Evolutionary conservation across 2,329 filamentous ascomycete species (phyloP).

Genomic region (Rhynchosporium secalis): DNA sequence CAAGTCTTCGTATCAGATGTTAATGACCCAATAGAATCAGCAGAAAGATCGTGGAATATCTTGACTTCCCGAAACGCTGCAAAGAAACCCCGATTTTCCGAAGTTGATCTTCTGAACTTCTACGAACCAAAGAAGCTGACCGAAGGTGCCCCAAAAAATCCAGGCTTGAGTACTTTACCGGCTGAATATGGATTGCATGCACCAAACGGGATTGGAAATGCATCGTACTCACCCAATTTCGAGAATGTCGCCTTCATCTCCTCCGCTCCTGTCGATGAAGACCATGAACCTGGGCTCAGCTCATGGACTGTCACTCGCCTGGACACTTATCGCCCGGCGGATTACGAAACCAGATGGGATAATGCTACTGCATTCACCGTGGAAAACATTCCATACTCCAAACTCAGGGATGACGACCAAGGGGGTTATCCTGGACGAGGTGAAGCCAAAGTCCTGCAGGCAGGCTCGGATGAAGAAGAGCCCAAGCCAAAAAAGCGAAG

Average conservation of each 20-base stretch:
- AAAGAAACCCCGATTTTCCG: slow-evolving; percentile 18
- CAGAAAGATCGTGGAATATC: not conserved
- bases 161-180: slow-evolving; percentile 35
- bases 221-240: slow-evolving; percentile 5
- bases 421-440: not conserved
- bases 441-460: not conserved
- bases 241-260: not conserved
- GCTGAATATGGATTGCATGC: slow-evolving; percentile 21
- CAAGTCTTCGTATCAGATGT: slow-evolving; percentile 4
- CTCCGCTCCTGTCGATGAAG: slow-evolving; percentile 15
- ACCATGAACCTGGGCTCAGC: slow-evolving; percentile 19
- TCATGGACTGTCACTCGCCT: slow-evolving; percentile 23
- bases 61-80: not conserved
- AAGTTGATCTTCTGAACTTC: slow-evolving; percentile 30
- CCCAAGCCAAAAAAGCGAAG: slow-evolving; percentile 5
- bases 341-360: slow-evolving; percentile 30
- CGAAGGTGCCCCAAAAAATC: slow-evolving; percentile 26
- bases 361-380: slow-evolving; percentile 44
- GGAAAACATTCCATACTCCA: slow-evolving; percentile 46
- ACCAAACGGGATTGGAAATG: not conserved
- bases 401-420: slow-evolving; percentile 35
- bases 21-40: not conserved
- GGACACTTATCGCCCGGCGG: not conserved
- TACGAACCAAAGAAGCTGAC: slow-evolving; percentile 30
- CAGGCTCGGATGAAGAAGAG: not conserved